Evolutionary conservation across 1,284 basidiomycete genomes (phyloP).

Genomic region (Kalmanozyma brasiliensis): DNA sequence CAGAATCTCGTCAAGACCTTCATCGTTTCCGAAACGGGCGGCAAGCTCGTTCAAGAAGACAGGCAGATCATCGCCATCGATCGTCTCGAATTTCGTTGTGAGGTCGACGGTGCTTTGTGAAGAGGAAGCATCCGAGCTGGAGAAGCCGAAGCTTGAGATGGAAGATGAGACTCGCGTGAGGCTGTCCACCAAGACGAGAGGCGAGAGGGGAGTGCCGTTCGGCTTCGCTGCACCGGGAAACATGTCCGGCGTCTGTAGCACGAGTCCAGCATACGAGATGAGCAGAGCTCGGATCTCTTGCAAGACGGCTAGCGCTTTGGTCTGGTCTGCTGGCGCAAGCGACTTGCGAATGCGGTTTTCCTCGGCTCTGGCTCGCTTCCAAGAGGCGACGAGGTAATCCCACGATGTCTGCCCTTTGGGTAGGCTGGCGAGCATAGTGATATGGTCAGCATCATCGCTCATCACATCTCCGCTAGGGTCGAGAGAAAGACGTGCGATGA

Average conservation of each 20-base stretch:
- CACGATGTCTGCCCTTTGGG: constrained; percentile 83
- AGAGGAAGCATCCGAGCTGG: constrained; percentile 18
- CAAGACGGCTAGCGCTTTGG: constrained; percentile 69
- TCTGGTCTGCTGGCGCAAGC: constrained; percentile 75
- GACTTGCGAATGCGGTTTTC: constrained; percentile 65
- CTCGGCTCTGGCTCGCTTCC: constrained; percentile 73
- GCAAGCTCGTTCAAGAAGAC: constrained; percentile 71
- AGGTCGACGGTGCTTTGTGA: constrained; percentile 30
- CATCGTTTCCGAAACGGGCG: constrained; percentile 67
- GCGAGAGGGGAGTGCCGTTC: constrained; percentile 66
- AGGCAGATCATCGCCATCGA: constrained; percentile 68
- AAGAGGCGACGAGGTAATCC: constrained; percentile 89
- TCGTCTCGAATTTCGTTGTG: constrained; percentile 53
- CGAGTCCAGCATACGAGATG: constrained; percentile 89
- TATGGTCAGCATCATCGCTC: constrained; percentile 85
- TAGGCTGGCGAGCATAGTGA: constrained; percentile 81
- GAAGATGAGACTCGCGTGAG: constrained; percentile 54
- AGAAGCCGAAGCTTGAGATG: constrained; percentile 65
- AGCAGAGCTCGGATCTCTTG: constrained; percentile 71
- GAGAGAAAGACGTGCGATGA: constrained; percentile 87
- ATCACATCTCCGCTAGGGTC: constrained; percentile 77
- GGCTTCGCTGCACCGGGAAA: constrained; percentile 74
- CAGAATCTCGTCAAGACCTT: constrained; percentile 70
- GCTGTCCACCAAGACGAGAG: constrained; percentile 74
- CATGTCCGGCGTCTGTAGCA: constrained; percentile 88